Evolutionary conservation across 2,329 filamentous ascomycete species (phyloP), one percentile per base, ranked within the genome.

Genomic region (Stagonosporopsis cucurbitacearum): DNA sequence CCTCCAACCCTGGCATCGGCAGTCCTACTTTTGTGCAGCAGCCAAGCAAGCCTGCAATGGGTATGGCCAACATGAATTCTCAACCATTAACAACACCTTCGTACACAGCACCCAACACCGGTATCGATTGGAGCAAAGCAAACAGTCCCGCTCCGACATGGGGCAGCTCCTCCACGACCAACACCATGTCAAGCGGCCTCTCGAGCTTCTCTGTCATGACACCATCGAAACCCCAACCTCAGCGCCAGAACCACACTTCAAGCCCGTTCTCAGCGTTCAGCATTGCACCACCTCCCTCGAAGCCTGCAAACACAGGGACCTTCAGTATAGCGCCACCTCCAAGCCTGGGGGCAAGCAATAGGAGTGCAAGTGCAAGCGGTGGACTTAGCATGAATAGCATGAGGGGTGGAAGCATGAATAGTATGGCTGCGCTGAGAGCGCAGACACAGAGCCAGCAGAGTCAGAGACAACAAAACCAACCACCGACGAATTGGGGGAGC

Each of bases 191-290:
- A 39, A 62, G 57, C 46, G 55, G 57, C 4, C 57, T 69, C 6
- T 75, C 79, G 0, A 78, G 80, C 15, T 77, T 74, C 57, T 85
- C 52, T 81, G 85, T 53, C 80, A 85, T 74, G 84, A 84, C 84
- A 75, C 81, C 15, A 70, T 82, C 57, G 17, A 63, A 60, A 5
- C 50, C 63, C 19, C 66, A 67, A 17, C 26, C 59, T 15, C 60
- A 63, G 26, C 39, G 54, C 9, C 61, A 65, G 39, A 55, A 54
- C 23, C 51, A 60, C 30, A 35, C 37, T n/a, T 61, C 71, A 23
- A 64, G 62, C 17, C 69, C 71, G 4, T 76, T 73, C 32, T 72
- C 74, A 13, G 61, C 68, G 1, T 75, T 76, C 43, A 69, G 68
- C 33, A 77, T 77, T 36, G 69, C 73, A n/a, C 75, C 75, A n/a